A percentile compares a stretch with the other conserved stretches of the same genome.
These are phyloP conservation scores for Bromus sterilis DNA, from an alignment of 176 grass and related monocot genomes.

Conservation along the genomic window DNA sequence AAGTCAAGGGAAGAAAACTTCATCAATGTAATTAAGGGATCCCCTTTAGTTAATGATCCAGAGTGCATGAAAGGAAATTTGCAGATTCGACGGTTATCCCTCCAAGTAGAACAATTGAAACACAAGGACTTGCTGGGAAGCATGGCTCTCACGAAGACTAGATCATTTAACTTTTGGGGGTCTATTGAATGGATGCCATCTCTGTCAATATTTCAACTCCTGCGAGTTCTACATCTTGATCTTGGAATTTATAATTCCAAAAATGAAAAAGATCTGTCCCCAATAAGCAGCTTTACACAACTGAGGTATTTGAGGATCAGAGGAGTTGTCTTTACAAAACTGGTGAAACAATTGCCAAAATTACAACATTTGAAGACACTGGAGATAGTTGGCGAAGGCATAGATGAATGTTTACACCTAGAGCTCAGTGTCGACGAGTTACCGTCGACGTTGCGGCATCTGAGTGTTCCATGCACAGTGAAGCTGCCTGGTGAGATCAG, in stretches of 20 bases:
- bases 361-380: constrained; percentile 16
- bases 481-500: background rate
- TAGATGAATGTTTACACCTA: background rate
- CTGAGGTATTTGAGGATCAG: constrained; percentile 1
- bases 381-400: background rate
- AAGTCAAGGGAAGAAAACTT: constrained; percentile 20
- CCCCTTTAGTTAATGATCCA: background rate
- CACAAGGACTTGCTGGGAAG: background rate
- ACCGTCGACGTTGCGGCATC: background rate
- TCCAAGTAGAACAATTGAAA: background rate
- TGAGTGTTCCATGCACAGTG: background rate
- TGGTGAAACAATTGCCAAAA: background rate
- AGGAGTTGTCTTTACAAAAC: background rate
- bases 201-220: background rate
- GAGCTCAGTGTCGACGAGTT: background rate
- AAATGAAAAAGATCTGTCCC: background rate
- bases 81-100: constrained; percentile 8
- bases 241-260: background rate
- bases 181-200: background rate
- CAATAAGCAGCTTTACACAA: background rate
- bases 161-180: constrained; percentile 14
- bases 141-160: background rate
- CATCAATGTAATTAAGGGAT: background rate
- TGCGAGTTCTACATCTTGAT: constrained; percentile 10
- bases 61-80: background rate